A percentile compares a stretch with the other conserved stretches of the same genome.
Evolutionary conservation across 805 yeast species (phyloP).

Genomic region (Metschnikowia colocasiae): DNA sequence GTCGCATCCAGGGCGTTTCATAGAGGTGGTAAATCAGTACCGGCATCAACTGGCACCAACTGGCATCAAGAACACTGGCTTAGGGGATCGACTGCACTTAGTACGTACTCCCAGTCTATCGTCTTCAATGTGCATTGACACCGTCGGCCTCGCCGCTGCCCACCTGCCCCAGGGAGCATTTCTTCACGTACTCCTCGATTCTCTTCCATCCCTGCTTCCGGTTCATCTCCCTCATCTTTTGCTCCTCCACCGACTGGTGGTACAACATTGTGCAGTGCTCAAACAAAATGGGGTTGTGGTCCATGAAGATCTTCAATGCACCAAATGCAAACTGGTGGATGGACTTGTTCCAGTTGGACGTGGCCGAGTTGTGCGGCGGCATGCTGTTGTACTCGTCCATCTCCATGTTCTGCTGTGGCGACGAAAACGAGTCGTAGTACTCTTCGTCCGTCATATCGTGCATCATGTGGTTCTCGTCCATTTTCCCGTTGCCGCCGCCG

Average conservation of each 20-base stretch:
- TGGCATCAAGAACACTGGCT: no score
- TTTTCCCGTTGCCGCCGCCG: slow-evolving; percentile 10
- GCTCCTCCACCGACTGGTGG: slow-evolving; percentile 74
- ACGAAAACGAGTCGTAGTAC: slow-evolving; percentile 39
- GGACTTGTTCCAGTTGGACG: slow-evolving; percentile 87
- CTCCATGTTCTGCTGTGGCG: slow-evolving; percentile 31
- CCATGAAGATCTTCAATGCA: slow-evolving; percentile 88
- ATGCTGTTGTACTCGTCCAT: slow-evolving; percentile 32
- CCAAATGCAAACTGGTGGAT: slow-evolving; percentile 87
- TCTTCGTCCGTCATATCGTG: slow-evolving; percentile 43
- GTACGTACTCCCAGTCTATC: background rate
- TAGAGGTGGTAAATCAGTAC: no score
- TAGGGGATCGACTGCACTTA: no score
- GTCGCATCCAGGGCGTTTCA: no score
- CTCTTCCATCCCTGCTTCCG: slow-evolving; percentile 69
- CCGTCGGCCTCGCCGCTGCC: background rate
- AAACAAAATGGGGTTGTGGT: slow-evolving; percentile 83
- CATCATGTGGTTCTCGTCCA: slow-evolving; percentile 17
- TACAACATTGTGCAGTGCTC: slow-evolving; percentile 90
- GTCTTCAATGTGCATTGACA: background rate
- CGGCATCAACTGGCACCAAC: no score
- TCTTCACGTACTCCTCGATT: slow-evolving; percentile 56
- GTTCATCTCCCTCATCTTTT: slow-evolving; percentile 57
- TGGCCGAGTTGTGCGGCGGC: slow-evolving; percentile 44
- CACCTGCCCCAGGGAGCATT: slow-evolving; percentile 10